phyloP scores from a whole-genome alignment of 108 stramenopile species.

The Conticribra weissflogii region DNA sequence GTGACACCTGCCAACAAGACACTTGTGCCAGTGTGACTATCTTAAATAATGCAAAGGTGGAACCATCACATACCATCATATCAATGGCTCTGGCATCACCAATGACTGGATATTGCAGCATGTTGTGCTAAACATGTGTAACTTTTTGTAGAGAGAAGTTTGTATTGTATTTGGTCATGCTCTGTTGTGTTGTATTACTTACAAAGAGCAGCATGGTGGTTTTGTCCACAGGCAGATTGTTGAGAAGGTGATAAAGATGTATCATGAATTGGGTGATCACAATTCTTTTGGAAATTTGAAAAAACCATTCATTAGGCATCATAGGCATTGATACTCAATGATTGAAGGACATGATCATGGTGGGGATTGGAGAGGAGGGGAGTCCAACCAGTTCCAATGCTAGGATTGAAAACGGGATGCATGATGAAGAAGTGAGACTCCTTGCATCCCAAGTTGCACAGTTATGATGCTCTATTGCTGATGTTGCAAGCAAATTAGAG shows the following conservation, averaged over 20 bases:
- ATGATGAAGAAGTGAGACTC: neutral
- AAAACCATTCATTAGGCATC: slow-evolving; percentile 1
- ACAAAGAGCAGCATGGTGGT: neutral
- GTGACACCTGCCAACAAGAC: slow-evolving; percentile 8
- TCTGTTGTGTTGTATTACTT: neutral
- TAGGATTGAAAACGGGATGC: neutral
- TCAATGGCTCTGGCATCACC: slow-evolving; percentile 14
- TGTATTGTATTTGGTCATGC: slow-evolving; percentile 14
- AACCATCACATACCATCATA: slow-evolving; percentile 6
- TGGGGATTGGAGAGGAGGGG: neutral
- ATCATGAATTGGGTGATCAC: slow-evolving; percentile 8
- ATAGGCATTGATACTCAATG: slow-evolving; percentile 2
- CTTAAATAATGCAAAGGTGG: slow-evolving; percentile 26
- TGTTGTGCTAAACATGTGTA: slow-evolving; percentile 17
- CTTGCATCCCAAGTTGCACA: neutral
- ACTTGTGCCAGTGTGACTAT: slow-evolving; percentile 18
- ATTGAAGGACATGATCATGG: slow-evolving; percentile 4
- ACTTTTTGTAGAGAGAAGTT: neutral
- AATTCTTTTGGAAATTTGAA: neutral
- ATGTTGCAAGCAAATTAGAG: neutral
- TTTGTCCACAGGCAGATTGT: neutral
- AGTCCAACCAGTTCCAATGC: neutral
- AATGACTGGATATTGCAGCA: slow-evolving; percentile 29
- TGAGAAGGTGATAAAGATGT: neutral
- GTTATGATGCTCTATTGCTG: neutral